Percentiles rank a stretch among this genome's conserved stretches.
These are phyloP conservation scores for Excoecaria agallocha DNA, from an alignment of 345 rosid genomes.

Conservation along the genomic window DNA sequence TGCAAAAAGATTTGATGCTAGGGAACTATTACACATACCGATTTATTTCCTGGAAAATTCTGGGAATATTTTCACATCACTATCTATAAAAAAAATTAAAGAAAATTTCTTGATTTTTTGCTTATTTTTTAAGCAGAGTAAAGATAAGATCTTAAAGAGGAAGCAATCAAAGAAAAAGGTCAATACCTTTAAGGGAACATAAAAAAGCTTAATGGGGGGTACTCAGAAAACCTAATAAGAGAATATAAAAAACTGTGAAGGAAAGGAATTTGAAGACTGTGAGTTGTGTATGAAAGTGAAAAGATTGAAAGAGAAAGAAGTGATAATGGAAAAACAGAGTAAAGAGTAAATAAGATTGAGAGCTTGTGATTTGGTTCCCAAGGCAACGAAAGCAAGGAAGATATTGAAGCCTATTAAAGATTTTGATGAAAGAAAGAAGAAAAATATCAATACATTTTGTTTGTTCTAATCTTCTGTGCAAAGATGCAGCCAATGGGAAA, in stretches of 20 bases:
- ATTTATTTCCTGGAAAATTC: constrained; percentile 40
- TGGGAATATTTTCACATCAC: constrained; percentile 39
- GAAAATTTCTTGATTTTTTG: constrained; percentile 27
- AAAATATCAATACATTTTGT: too few species aligned
- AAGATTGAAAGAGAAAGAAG: not conserved
- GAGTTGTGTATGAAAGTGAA: not conserved
- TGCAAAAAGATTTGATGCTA: too few species aligned
- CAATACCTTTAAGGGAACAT: too few species aligned
- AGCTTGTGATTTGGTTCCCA: constrained; percentile 22
- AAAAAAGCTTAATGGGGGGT: too few species aligned
- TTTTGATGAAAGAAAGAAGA: too few species aligned
- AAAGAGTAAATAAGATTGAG: too few species aligned
- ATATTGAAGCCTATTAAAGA: constrained; percentile 16
- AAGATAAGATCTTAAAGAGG: constrained; percentile 74
- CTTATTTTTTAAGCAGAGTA: constrained; percentile 60
- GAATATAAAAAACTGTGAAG: not conserved
- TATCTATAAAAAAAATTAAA: constrained; percentile 26
- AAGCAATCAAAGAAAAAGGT: too few species aligned
- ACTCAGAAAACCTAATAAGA: too few species aligned
- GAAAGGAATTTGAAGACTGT: not conserved
- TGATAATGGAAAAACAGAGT: not conserved
- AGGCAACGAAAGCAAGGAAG: constrained; percentile 49
- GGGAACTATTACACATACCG: too few species aligned
- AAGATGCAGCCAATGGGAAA: too few species aligned
- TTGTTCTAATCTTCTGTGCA: too few species aligned